These are phyloP conservation scores for Suhomyces bribrorum DNA, from an alignment of 1,139 yeast genomes.

Conservation along the genomic window DNA sequence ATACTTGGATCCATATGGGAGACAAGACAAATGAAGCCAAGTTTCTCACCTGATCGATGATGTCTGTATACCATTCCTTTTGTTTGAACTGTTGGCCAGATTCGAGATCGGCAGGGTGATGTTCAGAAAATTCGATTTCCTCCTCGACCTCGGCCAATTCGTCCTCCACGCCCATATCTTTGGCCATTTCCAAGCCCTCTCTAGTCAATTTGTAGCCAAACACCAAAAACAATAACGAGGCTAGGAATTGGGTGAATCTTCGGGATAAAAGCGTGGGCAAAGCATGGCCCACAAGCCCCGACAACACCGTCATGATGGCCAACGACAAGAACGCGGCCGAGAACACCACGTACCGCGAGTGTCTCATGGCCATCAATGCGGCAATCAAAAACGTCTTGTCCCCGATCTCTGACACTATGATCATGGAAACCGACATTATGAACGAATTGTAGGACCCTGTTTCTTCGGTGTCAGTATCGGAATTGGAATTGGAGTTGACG, in stretches of 20 bases:
- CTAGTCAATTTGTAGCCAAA: conserved; percentile 76
- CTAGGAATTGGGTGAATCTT: conserved; percentile 75
- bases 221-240: conserved; percentile 75
- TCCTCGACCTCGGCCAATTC: conserved; percentile 97
- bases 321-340: conserved; percentile 86
- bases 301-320: conserved; percentile 84
- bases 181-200: conserved; percentile 85
- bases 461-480: conserved; percentile 17
- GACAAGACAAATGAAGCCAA: conserved; percentile 68
- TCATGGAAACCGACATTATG: conserved; percentile 78
- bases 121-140: conserved; percentile 71
- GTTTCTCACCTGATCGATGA: conserved; percentile 43
- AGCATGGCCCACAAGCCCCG: conserved; percentile 90
- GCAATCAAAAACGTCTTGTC: conserved; percentile 97
- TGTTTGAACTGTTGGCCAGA: conserved; percentile 37
- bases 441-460: conserved; percentile 48
- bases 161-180: conserved; percentile 83
- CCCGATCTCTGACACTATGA: conserved; percentile 89
- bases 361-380: conserved; percentile 97
- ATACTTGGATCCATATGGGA: conserved; percentile 93
- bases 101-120: conserved; percentile 57
- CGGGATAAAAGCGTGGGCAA: conserved; percentile 83
- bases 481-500: no score
- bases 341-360: conserved; percentile 78
- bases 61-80: conserved; percentile 27